These are phyloP conservation scores for Orbilia oligospora DNA, from an alignment of 2,329 filamentous ascomycete genomes.

Conservation along the genomic window DNA sequence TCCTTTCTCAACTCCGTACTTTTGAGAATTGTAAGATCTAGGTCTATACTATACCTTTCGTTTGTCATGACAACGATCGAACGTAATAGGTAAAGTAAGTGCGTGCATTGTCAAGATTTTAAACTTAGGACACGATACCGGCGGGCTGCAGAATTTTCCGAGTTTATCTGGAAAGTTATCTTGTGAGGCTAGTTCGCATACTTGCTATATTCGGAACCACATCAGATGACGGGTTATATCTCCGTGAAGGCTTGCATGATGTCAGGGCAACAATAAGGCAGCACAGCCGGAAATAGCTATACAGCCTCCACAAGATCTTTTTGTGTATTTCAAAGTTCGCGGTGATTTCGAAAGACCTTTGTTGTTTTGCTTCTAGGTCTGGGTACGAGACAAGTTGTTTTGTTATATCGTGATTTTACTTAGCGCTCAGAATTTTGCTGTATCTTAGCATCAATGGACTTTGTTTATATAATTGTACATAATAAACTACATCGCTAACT, in stretches of 20 bases:
- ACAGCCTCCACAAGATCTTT: constrained; percentile 4
- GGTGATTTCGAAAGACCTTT: background rate
- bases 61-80: background rate
- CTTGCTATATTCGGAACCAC: background rate
- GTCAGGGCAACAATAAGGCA: background rate
- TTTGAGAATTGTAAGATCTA: no score
- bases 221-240: constrained; percentile 2
- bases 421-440: no score
- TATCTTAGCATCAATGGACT: no score
- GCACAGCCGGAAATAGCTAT: background rate
- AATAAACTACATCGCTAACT: background rate
- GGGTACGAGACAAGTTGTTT: no score
- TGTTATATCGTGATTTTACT: no score
- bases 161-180: background rate
- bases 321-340: background rate
- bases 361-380: no score
- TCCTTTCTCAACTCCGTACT: background rate
- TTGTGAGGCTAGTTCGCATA: background rate
- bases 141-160: background rate
- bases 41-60: background rate
- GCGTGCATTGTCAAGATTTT: background rate
- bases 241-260: constrained; percentile 9
- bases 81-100: background rate
- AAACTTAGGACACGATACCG: background rate
- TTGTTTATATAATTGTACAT: background rate